Conservation (phyloP, 345 rosid genomes). For the Turritis glabra region DNA sequence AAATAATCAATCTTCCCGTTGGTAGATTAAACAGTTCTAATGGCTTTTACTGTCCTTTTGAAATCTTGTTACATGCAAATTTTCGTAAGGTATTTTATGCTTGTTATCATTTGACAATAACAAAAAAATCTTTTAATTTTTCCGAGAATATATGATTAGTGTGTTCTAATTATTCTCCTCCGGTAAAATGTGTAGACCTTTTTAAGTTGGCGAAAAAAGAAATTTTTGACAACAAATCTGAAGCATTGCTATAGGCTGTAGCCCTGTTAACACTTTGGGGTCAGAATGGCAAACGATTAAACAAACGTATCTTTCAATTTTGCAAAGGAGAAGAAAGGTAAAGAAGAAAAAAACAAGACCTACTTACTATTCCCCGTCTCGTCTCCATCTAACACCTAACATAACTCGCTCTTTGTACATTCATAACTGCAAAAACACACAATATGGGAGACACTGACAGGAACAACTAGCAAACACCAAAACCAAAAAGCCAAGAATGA, state of each 20-base stretch:
- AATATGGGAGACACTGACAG: constrained; percentile 20
- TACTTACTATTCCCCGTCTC: constrained; percentile 22
- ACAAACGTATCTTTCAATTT: constrained; percentile 32
- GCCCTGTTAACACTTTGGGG: background rate
- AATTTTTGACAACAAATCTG: background rate
- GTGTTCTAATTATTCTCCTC: background rate
- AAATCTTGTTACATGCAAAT: background rate
- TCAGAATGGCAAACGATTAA: constrained; percentile 24
- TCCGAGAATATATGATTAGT: background rate
- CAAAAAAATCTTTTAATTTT: background rate
- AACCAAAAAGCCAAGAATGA: constrained; percentile 46
- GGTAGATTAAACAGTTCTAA: background rate
- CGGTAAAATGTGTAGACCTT: background rate
- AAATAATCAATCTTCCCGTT: constrained; percentile 23
- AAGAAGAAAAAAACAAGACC: constrained; percentile 32
- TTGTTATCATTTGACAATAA: background rate
- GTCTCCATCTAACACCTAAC: constrained; percentile 35
- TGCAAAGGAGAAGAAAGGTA: background rate
- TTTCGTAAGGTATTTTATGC: background rate
- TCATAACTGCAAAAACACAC: constrained; percentile 29
- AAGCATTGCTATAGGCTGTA: background rate
- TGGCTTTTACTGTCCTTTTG: constrained; percentile 2
- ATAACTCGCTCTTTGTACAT: constrained; percentile 37
- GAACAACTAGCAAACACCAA: constrained; percentile 24
- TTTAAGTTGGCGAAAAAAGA: background rate